These are phyloP conservation scores for Fusarium transvaalense DNA, from an alignment of 2,329 filamentous ascomycete species.

Conservation along the genomic window DNA sequence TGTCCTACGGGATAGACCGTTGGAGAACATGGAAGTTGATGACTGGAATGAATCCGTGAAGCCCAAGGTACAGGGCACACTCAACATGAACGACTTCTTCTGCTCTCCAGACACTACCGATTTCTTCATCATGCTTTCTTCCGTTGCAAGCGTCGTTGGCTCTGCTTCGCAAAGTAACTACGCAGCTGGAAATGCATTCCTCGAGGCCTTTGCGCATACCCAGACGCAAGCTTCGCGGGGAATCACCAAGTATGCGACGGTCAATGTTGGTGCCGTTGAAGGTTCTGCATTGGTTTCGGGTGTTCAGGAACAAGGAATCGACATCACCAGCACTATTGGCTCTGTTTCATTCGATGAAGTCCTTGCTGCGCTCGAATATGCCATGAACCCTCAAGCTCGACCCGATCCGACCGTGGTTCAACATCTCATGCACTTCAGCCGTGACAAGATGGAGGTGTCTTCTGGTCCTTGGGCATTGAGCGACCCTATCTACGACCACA, in stretches of 20 bases:
- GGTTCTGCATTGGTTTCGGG: not conserved
- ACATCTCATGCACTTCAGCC: constrained; percentile 12
- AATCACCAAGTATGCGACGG: not conserved
- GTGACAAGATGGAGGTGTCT: constrained; percentile 1
- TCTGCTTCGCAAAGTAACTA: constrained; percentile 14
- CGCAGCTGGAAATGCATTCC: constrained; percentile 11
- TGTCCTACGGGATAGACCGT: constrained; percentile 3
- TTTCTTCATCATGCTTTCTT: constrained; percentile 12
- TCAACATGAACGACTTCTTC: constrained; percentile 7
- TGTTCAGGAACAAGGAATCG: not conserved
- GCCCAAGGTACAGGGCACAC: constrained; percentile 8
- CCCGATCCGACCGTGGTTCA: not conserved
- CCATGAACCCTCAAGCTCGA: not conserved
- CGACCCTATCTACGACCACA: constrained; percentile 8
- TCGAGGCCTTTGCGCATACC: not conserved
- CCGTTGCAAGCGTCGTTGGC: constrained; percentile 4
- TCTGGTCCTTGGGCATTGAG: constrained; percentile 4
- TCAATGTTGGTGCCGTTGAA: constrained; percentile 5
- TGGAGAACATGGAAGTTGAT: constrained; percentile 9
- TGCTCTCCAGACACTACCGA: not conserved
- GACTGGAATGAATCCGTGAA: constrained; percentile 14
- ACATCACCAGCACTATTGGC: constrained; percentile 4
- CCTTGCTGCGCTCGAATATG: not conserved
- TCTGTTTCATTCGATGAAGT: constrained; percentile 3
- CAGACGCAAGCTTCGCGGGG: not conserved